Conservation (phyloP, 176 grass and related monocot species). For the Alloteropsis semialata region DNA sequence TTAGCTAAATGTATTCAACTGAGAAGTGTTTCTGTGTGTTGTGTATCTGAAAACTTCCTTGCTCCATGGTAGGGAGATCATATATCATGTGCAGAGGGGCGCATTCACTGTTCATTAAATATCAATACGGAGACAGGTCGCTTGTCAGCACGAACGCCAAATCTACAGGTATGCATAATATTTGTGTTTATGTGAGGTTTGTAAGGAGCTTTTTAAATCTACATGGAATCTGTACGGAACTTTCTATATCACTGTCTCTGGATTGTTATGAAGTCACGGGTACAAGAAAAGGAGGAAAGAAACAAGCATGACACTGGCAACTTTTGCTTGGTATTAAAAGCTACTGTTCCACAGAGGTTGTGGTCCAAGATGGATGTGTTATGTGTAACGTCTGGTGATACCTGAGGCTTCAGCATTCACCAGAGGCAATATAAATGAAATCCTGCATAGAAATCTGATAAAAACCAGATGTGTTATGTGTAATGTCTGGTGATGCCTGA, state of each 20-base stretch:
- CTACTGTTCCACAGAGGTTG: not conserved
- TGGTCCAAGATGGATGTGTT: slow-evolving; percentile 6
- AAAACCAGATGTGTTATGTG: too few species aligned
- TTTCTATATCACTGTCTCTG: not conserved
- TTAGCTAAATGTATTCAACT: slow-evolving; percentile 2
- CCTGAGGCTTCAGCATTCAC: slow-evolving; percentile 22
- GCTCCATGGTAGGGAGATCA: slow-evolving; percentile 48
- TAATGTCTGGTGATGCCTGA: too few species aligned
- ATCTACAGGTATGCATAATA: slow-evolving; percentile 65
- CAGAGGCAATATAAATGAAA: not conserved
- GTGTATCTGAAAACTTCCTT: slow-evolving; percentile 3
- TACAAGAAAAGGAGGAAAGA: not conserved
- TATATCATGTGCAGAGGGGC: slow-evolving; percentile 74
- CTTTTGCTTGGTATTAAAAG: slow-evolving; percentile 17
- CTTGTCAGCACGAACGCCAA: slow-evolving; percentile 86
- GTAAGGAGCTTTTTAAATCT: not conserved
- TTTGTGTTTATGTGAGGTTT: slow-evolving; percentile 9
- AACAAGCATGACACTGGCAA: not conserved
- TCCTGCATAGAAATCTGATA: not conserved
- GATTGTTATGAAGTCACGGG: slow-evolving; percentile 1
- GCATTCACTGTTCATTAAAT: slow-evolving; percentile 93
- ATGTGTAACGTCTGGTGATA: not conserved
- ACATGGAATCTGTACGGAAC: not conserved
- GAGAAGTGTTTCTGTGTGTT: not conserved
- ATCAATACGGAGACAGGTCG: slow-evolving; percentile 96